Conservation (phyloP, 257 asterid genomes). For the Lithospermum erythrorhizon region DNA sequence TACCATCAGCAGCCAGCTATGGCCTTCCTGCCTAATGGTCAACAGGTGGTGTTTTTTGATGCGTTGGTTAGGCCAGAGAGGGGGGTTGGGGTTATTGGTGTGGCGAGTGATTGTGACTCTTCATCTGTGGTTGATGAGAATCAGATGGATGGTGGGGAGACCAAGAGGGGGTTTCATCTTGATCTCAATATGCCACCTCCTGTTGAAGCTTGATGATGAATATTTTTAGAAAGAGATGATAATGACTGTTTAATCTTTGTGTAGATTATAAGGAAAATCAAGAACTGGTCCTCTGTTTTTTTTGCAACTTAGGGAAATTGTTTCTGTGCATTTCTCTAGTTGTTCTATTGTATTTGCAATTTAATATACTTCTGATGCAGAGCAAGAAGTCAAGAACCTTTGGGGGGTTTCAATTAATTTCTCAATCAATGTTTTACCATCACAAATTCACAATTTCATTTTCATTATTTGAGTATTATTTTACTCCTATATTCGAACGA, state of each 20-base stretch:
- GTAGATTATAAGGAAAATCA: conserved; percentile 21
- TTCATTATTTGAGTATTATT: too few species aligned
- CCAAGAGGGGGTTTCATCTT: conserved; percentile 46
- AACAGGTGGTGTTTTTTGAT: conserved; percentile 34
- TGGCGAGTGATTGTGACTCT: conserved; percentile 45
- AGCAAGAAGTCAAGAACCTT: not conserved
- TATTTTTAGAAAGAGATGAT: conserved; percentile 3
- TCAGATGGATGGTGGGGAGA: conserved; percentile 23
- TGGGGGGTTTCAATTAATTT: too few species aligned
- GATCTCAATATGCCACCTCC: conserved; percentile 86
- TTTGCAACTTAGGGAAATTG: conserved; percentile 26
- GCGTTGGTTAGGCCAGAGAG: conserved; percentile 6
- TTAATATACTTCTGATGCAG: not conserved
- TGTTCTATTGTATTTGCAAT: conserved; percentile 23
- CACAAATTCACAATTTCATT: too few species aligned
- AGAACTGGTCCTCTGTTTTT: conserved; percentile 8
- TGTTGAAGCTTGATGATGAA: conserved; percentile 21
- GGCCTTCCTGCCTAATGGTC: conserved; percentile 64
- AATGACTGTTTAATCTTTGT: conserved; percentile 35
- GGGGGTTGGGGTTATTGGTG: conserved; percentile 22
- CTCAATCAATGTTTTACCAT: too few species aligned
- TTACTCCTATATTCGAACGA: too few species aligned
- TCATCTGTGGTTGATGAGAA: conserved; percentile 87
- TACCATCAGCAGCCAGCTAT: conserved; percentile 31
- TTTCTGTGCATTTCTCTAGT: conserved; percentile 15